Conservation (phyloP, 1,284 basidiomycete species). For the Ceratobasidium sp. region DNA sequence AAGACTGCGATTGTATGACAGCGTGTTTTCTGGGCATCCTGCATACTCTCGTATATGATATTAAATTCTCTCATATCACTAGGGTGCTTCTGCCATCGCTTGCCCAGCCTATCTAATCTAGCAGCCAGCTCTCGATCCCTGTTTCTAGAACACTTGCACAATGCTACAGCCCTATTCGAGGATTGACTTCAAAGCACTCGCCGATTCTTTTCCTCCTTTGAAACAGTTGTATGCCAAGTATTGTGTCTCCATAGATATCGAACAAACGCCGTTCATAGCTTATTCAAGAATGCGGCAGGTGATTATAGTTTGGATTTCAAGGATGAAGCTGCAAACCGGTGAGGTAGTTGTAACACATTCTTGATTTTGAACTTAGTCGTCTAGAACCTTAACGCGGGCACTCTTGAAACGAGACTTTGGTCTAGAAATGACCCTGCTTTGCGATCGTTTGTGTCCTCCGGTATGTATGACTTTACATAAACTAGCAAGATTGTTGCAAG, state of each 20-base stretch:
- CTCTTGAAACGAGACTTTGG: slow-evolving; percentile 78
- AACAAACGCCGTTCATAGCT: slow-evolving; percentile 50
- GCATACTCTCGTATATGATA: too few species aligned
- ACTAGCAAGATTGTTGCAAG: neutral
- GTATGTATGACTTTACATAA: slow-evolving; percentile 56
- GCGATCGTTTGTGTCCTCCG: slow-evolving; percentile 83
- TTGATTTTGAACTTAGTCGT: neutral
- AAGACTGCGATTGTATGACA: neutral
- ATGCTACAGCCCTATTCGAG: slow-evolving; percentile 11
- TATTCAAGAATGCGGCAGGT: slow-evolving; percentile 49
- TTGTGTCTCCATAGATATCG: neutral
- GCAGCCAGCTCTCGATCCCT: neutral
- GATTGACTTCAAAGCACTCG: slow-evolving; percentile 68
- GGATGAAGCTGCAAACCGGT: slow-evolving; percentile 73
- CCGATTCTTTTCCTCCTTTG: slow-evolving; percentile 64
- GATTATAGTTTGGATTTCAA: slow-evolving; percentile 72
- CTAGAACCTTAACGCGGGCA: slow-evolving; percentile 76
- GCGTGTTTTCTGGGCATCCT: too few species aligned
- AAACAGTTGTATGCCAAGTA: slow-evolving; percentile 61
- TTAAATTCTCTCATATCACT: too few species aligned
- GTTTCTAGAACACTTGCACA: neutral
- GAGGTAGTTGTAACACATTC: slow-evolving; percentile 26
- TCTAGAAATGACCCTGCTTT: slow-evolving; percentile 66
- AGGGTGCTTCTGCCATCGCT: too few species aligned
- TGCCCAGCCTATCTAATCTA: neutral